Evolutionary conservation across 2,329 filamentous ascomycete genomes (phyloP), one percentile per base, ranked within the genome.

Genomic region (Aquanectria penicillioides): DNA sequence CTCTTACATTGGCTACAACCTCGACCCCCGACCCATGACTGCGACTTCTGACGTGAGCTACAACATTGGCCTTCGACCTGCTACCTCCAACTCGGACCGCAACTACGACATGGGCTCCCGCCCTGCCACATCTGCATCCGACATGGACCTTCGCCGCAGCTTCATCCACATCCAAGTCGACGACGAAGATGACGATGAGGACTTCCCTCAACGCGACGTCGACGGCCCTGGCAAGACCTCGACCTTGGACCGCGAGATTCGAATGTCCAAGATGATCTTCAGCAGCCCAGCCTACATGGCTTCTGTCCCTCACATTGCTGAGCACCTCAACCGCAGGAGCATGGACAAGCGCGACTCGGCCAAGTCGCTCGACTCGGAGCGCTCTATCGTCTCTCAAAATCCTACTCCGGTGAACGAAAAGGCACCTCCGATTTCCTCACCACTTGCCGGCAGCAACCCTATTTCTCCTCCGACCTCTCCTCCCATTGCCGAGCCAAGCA

Each of bases 321-420:
- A 74, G 25, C 66, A 71, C 47, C 68, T 71, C 37, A 68, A 69
- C 13, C 57, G 65, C 8, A 65, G 70, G 47, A 60, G 68, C 23
- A 49, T 68, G 22, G 74, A 78, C 48, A 83, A 82, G 56, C 80
- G 81, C 47, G 82, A 85, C 62, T 85, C 83, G n/a, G 80, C 75
- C 36, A 84, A 82, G 66, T 78, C 81, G 28, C 65, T 82, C 17
- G 79, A 77, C 23, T 77, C 76, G 2, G 73, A 72, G 22, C 70
- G 64, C 5, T 76, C 66, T 5, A 54, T 69, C 13, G 62, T 66
- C 10, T 71, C 66, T 1, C 64, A 71, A 23, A 50, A 67, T n/a
- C 66, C 61, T 9, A 17, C 37, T 22, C 60, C 17, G 40, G 63
- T 51, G 47, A 57, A 33, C 50, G 41, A 31, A 36, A 61, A 25